These are phyloP conservation scores for Circinella minor DNA, from an alignment of 371 early-diverging fungal genomes.

Conservation along the genomic window DNA sequence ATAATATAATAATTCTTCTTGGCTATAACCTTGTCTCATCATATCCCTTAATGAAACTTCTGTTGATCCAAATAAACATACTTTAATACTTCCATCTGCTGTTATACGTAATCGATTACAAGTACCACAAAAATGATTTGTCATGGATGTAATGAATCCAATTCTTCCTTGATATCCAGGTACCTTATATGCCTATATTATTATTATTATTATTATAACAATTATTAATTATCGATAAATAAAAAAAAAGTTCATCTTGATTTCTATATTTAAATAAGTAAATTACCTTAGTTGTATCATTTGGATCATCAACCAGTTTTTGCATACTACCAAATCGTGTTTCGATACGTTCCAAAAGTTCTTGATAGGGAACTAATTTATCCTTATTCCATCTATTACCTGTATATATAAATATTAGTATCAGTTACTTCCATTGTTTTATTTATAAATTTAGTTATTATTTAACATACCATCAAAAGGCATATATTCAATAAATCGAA, in stretches of 20 bases:
- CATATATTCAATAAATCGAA: conserved; percentile 97
- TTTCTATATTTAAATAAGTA: neutral
- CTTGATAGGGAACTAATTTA: conserved; percentile 85
- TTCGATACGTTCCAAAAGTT: conserved; percentile 67
- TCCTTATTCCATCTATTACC: conserved; percentile 88
- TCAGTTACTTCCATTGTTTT: neutral
- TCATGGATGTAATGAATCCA: conserved; percentile 97
- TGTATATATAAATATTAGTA: conserved; percentile 21
- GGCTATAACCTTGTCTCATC: conserved; percentile 68
- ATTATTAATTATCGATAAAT: no score
- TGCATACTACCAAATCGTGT: conserved; percentile 60
- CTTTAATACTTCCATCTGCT: conserved; percentile 95
- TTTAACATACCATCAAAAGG: conserved; percentile 85
- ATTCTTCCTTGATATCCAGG: conserved; percentile 84
- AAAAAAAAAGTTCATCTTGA: no score
- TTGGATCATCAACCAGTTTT: conserved; percentile 72
- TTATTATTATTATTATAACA: no score
- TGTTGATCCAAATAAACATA: conserved; percentile 89
- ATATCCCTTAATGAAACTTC: conserved; percentile 87
- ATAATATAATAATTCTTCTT: conserved; percentile 68
- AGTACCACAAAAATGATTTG: conserved; percentile 91
- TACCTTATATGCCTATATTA: conserved; percentile 55
- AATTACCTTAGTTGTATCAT: conserved; percentile 86
- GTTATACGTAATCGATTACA: conserved; percentile 92
- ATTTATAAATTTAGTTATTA: neutral